Evolutionary conservation across 805 yeast species (phyloP), one percentile per base, ranked within the genome.

Genomic region (Metschnikowia reukaufii): DNA sequence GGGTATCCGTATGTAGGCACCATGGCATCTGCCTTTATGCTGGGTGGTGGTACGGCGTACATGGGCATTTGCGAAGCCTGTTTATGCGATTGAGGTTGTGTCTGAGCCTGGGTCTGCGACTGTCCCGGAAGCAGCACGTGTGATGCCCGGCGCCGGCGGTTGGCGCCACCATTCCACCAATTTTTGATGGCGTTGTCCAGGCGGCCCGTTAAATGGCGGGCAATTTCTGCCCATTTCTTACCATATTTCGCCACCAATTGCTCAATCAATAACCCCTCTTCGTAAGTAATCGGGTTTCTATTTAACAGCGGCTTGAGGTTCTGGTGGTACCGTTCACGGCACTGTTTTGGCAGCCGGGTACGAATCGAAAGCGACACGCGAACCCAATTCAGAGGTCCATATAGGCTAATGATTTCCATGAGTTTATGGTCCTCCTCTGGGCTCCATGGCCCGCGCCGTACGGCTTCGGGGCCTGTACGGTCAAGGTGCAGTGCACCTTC

Each of bases 101-200:
- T 4, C 15, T 8, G 27, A 9, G 4, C 25, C 25, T 8, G 38
- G 6, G 6, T 12, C 19, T 8, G 38, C 10, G 12, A 13, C 13
- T 19, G 38, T 10, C 15, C 15, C 19, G 46, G 41, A 21, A 25
- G 52, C 33, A 32, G 43, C 21, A 56, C 50, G 7, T 56, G 55
- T 20, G 55, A 54, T 38, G 72, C 72, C 53, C 89, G 70, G 58
- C 94, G 77, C 50, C 96, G 72, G 50, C 95, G 74, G 62, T 87
- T 88, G 12, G 95, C 92, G 7, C 96, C 95, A 4, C 96, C 96
- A 61, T 88, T 88, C 96, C 96, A 89, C 96, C 96, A 90, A 67
- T 90, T 90, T 63, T 88, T 88, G 58, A 88, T 88, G 17, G 96
- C 90, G 64, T 88, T 89, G 65, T 89, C 97, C n/a, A 86, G 78